Evolutionary conservation across 2,329 filamentous ascomycete genomes (phyloP), one percentile per base, ranked within the genome.

Genomic region (Colletotrichum tanaceti): DNA sequence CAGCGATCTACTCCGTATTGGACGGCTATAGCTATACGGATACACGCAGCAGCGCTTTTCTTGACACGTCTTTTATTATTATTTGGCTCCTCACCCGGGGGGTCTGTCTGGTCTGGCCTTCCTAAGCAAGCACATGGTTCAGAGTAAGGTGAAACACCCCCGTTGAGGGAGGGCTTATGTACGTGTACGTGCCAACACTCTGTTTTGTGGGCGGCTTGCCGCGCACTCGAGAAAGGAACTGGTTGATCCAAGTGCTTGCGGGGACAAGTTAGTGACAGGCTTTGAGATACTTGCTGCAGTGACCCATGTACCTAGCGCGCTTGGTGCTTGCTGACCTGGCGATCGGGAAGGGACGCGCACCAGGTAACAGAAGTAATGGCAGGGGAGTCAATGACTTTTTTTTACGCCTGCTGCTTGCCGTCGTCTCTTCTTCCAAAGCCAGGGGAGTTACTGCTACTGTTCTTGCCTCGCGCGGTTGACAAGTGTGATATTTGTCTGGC

Each of bases 401-500:
- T 46, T 18, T 20, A 46, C 39, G 13, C 39, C 13, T 35, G 14
- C 22, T 47, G 55, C 55, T 58, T 58, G 55, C 55, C 46, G 41
- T 58, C 28, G 35, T 58, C 55, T 20, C 28, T 7, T n/a, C 28
- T 13, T 5, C 11, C 16, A 16, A 11, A 10, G 7, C 32, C 10
- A 22, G 41, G 41, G 41, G 41, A 18, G 41, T 44, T 10, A 16
- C 18, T 14, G 10, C 20, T 13, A 22, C 38, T 16, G 38, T 55
- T 35, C 38, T 20, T 18, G 44, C 44, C 18, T 47, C 20, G 13
- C n/a, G 6, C 18, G 63, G 13, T 62, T 55, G 49, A 62, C 58
- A 64, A 52, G 65, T 54, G 60, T 44, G 57, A 41, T 58, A 52
- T 54, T 53, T 54, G 43, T 62, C 58, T 20, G 44, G 20, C 44